These are phyloP conservation scores for Pseudogymnoascus sp. DNA, from an alignment of 2,329 filamentous ascomycete species.

Conservation along the genomic window DNA sequence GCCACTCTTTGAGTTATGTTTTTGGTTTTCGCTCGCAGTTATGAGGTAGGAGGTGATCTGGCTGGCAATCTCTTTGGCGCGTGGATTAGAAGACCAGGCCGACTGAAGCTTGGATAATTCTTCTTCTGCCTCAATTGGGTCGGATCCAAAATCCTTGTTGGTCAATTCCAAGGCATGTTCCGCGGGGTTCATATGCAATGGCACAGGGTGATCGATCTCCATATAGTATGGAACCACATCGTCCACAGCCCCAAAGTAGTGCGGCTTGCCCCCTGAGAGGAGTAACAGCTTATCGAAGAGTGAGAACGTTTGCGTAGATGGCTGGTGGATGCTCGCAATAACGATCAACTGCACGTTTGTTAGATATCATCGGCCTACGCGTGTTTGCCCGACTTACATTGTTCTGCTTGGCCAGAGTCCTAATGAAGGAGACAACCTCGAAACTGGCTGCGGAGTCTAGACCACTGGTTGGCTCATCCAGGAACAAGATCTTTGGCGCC, in stretches of 20 bases:
- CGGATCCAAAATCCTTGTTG: constrained; percentile 64
- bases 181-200: constrained; percentile 67
- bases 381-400: constrained; percentile 41
- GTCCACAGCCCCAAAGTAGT: constrained; percentile 62
- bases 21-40: background rate
- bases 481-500: constrained; percentile 45
- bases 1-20: background rate
- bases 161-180: constrained; percentile 73
- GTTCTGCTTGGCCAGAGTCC: constrained; percentile 56
- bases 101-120: constrained; percentile 47
- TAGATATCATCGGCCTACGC: constrained; percentile 18
- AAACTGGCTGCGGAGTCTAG: constrained; percentile 58
- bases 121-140: constrained; percentile 39
- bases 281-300: constrained; percentile 75
- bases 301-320: constrained; percentile 70
- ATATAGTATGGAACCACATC: constrained; percentile 56
- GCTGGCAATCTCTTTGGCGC: constrained; percentile 29
- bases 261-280: constrained; percentile 61
- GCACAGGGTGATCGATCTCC: constrained; percentile 53
- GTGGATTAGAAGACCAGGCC: constrained; percentile 47
- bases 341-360: constrained; percentile 54
- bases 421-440: constrained; percentile 68
- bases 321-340: constrained; percentile 79
- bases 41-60: constrained; percentile 21
- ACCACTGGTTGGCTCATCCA: constrained; percentile 50